Conservation (phyloP, 768 basidiomycete genomes). For the Suillus subluteus region DNA sequence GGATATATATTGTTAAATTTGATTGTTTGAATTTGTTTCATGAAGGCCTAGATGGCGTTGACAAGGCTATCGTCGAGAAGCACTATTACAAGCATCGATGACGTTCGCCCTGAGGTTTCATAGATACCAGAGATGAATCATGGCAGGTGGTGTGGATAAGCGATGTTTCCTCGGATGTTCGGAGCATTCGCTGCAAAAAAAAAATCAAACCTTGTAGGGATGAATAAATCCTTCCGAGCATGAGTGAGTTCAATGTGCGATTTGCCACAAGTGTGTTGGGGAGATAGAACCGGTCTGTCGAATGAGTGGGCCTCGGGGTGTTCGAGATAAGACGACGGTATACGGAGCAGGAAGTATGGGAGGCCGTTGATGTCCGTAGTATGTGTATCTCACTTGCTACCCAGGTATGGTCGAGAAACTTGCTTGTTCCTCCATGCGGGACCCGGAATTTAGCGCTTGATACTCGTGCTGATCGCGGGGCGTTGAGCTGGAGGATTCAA, state of each 20-base stretch:
- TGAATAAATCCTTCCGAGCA: slow-evolving; percentile 1
- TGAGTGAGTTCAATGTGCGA: slow-evolving; percentile 5
- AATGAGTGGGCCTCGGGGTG: no score
- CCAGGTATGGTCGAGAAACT: neutral
- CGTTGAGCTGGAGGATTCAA: neutral
- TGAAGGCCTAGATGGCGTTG: slow-evolving; percentile 1
- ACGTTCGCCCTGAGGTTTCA: neutral
- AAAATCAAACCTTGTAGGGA: neutral
- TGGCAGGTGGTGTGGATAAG: slow-evolving; percentile 8
- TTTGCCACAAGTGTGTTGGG: neutral
- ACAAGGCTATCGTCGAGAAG: slow-evolving; percentile 1
- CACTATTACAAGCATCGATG: neutral
- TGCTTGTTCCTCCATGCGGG: neutral
- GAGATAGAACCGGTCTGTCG: neutral
- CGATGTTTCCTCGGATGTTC: slow-evolving; percentile 9
- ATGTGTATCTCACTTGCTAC: neutral
- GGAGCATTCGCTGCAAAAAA: neutral
- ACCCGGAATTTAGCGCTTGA: neutral
- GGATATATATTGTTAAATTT: neutral
- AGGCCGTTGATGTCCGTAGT: neutral
- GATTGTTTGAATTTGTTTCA: neutral
- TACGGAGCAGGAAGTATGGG: neutral
- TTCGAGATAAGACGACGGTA: neutral
- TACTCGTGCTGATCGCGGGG: neutral
- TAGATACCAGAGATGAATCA: slow-evolving; percentile 11